Percentiles rank a stretch among this genome's conserved stretches.
Evolutionary conservation across 1,284 basidiomycete species (phyloP).

Genomic region (Coniophora puteana): DNA sequence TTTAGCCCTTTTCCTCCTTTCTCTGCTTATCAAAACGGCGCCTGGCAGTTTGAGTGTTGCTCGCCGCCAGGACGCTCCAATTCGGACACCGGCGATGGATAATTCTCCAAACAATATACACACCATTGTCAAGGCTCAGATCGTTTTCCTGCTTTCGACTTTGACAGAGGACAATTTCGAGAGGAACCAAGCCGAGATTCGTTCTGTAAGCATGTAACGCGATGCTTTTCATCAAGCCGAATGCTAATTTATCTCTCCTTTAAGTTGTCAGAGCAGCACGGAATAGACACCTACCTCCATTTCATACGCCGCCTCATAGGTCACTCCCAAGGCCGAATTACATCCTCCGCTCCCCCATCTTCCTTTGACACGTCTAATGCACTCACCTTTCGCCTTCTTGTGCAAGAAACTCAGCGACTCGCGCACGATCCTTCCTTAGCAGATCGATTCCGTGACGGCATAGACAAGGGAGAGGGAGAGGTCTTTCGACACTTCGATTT

Average conservation of each 20-base stretch:
- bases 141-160: constrained; percentile 91
- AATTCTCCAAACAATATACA: constrained; percentile 51
- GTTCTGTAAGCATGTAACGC: constrained; percentile 81
- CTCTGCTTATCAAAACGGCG: constrained; percentile 59
- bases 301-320: constrained; percentile 92
- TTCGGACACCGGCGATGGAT: constrained; percentile 46
- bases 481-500: constrained; percentile 79
- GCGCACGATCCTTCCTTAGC: constrained; percentile 84
- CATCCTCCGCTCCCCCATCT: constrained; percentile 50
- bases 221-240: constrained; percentile 12
- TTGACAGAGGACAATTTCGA: constrained; percentile 94
- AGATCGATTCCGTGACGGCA: constrained; percentile 81
- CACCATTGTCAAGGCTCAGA: constrained; percentile 85
- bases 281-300: constrained; percentile 92
- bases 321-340: constrained; percentile 71
- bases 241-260: constrained; percentile 10
- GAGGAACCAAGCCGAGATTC: constrained; percentile 87
- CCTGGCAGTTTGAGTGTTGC: constrained; percentile 65
- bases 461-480: constrained; percentile 81
- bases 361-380: constrained; percentile 67
- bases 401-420: constrained; percentile 84
- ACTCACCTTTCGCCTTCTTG: constrained; percentile 76
- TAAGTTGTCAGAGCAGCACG: constrained; percentile 92
- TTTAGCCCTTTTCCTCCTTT: constrained; percentile 19
- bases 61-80: constrained; percentile 75